Base-by-base conservation (phyloP, 2,329 filamentous ascomycete species). In the Penicillium sp. region DNA sequence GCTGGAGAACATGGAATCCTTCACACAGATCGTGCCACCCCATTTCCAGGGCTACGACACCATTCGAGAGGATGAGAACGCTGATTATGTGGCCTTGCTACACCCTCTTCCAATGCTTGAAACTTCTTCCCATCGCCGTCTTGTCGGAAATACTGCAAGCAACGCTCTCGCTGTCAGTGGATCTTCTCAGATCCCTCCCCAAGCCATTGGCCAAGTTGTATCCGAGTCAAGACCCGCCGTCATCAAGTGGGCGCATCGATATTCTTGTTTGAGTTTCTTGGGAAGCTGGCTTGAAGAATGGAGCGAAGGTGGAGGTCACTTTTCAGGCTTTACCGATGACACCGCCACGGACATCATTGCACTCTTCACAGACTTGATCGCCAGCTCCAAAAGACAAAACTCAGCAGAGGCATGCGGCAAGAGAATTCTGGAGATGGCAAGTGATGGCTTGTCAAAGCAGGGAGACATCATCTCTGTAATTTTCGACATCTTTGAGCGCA, bases 61-160 rank as follows among this genome's bases (percentile, higher is more conserved):
- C 11, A 86, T 88, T 38, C 86, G 89, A 49, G 92, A 97, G 72
- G 90, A 96, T 59, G 89, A 94, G 55, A 92, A 94, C 61, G 85
- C 84, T 24, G 94, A 95, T 63, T 85, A 84, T 16, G 89, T 97
- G 56, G 81, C 83, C 56, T 81, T 97, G 67, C 60, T 74, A 42
- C 71, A 75, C 14, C 72, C 79, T 14, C 86, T 91, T 59, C 78
- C 80, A 45, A 74, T 78, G 69, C 67, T 77, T 24, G 71, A 73
- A 22, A 59, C 67, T 4, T 58, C 64, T 16, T 56, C 65, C 11
- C 63, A 57, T 40, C 65, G 62, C 18, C 59, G 65, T 13, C 56
- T 67, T 21, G 56, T 60, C 0, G 59, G 62, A 24, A 52, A 50
- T 14, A 56, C 63, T 45, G 31, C 63, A 38, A 68, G 65, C 53